Evolutionary conservation across 176 grass and related monocot species (phyloP), one percentile per base, ranked within the genome.

Genomic region (Juncus inflexus): DNA sequence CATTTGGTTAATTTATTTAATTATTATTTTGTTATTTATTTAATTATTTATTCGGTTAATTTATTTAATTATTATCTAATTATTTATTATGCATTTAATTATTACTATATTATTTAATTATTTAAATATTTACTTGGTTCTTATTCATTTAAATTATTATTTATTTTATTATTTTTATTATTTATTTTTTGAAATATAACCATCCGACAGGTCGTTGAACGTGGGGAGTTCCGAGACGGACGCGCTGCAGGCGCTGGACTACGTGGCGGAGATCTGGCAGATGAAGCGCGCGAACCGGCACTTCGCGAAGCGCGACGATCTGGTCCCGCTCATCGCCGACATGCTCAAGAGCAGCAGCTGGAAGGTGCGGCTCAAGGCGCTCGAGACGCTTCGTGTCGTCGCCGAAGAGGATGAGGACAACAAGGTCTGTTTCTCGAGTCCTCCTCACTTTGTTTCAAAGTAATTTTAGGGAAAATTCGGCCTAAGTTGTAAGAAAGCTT

Each of bases 371-470:
- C 78, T 81, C 45, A 74, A 86, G 40, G 79, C 87, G 78, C 68
- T 96, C 35, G 74, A 81, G 70, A 83, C 87, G 37, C 92, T 91
- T 81, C 15, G 82, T 42, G 68, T 78, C 56, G 28, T 89, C 55
- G 87, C 84, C 40, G 80, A 91, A 83, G 87, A 88, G 70, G 84
- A 88, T 55, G 73, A 77, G 65, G 92, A 88, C 52, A 96, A 91
- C 67, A 96, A 89, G 92, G 92, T 96, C 70, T 15, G 39, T 63
- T 49, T 3, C 35, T 28, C 3, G 3, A 3, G 4, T 37, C 8
- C 42, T 57, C 45, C 53, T n/a, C n/a, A n/a, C 41, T 76, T 45
- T 47, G 47, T 57, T 38, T 79, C 6, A 12, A 62, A 35, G 19
- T 65, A 42, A 55, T 52, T 35, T 70, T 8, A 43, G 12, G 37